phyloP scores from a whole-genome alignment of 163 green algal species.

The Scenedesmus sp. region DNA sequence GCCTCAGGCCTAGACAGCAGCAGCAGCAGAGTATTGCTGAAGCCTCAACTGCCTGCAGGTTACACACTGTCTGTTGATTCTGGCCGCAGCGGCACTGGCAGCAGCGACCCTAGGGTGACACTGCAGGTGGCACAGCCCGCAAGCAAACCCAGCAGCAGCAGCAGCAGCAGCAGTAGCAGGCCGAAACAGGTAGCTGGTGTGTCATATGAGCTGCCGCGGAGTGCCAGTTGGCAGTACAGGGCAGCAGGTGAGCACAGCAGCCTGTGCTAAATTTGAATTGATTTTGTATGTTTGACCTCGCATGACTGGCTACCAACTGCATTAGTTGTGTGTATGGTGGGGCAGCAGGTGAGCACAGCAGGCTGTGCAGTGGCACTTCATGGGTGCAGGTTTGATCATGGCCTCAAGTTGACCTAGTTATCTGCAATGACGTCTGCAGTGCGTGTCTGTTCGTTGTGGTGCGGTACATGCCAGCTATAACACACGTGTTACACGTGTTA shows the following conservation, averaged over 20 bases:
- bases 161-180: background rate
- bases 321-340: too few species aligned
- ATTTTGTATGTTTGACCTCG: background rate
- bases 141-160: background rate
- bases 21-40: background rate
- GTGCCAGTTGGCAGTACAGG: background rate
- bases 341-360: too few species aligned
- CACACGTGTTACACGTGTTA: too few species aligned
- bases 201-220: constrained; percentile 9
- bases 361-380: too few species aligned
- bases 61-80: background rate
- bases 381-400: too few species aligned
- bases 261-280: background rate
- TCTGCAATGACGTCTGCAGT: too few species aligned
- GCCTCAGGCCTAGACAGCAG: background rate
- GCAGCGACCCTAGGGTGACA: background rate
- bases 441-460: too few species aligned
- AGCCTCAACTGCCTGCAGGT: background rate
- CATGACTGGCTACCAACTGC: too few species aligned
- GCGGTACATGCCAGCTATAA: too few species aligned
- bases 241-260: constrained; percentile 18
- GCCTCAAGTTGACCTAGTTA: too few species aligned
- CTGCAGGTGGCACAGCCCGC: background rate
- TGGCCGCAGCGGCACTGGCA: background rate
- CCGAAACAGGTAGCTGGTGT: background rate